These are phyloP conservation scores for Gracilaria vermiculophylla DNA, from an alignment of 23 red algal genomes.

Conservation along the genomic window DNA sequence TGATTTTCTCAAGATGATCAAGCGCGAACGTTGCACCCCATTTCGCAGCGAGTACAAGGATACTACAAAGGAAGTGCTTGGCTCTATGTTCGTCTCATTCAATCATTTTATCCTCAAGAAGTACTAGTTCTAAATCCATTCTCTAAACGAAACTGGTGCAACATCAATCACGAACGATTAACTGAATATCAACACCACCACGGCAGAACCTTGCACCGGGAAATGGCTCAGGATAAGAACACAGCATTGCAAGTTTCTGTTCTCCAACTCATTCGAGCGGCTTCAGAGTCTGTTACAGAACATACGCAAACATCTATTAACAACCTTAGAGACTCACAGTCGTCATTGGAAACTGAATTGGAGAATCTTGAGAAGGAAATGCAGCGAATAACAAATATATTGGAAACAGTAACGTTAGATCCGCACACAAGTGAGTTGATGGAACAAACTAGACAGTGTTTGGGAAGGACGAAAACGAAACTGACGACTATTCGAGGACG, in stretches of 20 bases:
- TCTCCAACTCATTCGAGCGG: conserved; percentile 20
- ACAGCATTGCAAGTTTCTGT: background rate
- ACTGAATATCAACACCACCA: too few species aligned
- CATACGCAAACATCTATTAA: conserved; percentile 41
- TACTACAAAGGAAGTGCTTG: too few species aligned
- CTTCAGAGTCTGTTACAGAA: conserved; percentile 5
- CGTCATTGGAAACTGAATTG: conserved; percentile 18
- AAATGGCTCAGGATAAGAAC: background rate
- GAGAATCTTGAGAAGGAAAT: conserved; percentile 15
- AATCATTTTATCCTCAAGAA: too few species aligned
- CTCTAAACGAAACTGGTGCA: too few species aligned
- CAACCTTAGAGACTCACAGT: conserved; percentile 10
- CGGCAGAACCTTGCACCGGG: background rate
- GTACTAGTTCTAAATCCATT: too few species aligned
- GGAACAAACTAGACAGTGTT: conserved; percentile 25
- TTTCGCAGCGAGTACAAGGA: too few species aligned
- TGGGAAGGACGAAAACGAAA: conserved; percentile 31
- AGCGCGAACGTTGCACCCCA: too few species aligned
- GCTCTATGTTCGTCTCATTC: too few species aligned
- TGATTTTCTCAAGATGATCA: too few species aligned
- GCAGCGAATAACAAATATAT: conserved; percentile 20
- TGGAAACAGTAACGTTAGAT: conserved; percentile 41
- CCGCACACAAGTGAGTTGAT: conserved; percentile 34
- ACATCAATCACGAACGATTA: too few species aligned
- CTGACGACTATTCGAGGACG: conserved; percentile 39